phyloP scores from a whole-genome alignment of 352 stramenopile genomes.

The Pythium dissotocum region DNA sequence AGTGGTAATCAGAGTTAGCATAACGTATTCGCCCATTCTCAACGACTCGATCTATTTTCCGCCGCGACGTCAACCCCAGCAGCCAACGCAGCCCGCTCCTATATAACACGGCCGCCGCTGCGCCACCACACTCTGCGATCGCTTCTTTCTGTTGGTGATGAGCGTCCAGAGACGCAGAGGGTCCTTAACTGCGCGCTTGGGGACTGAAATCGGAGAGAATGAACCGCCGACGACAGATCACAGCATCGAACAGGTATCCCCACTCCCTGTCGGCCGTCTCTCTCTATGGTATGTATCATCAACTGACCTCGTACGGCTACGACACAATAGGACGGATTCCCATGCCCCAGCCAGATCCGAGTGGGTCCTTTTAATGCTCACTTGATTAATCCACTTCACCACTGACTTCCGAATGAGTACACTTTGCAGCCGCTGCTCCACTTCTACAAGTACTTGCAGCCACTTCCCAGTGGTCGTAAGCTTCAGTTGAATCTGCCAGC shows the following conservation, averaged over 20 bases:
- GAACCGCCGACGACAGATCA: neutral
- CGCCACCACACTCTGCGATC: neutral
- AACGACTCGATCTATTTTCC: constrained; percentile 9
- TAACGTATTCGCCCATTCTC: no score
- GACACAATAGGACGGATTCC: constrained; percentile 24
- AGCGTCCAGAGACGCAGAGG: constrained; percentile 19
- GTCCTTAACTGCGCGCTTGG: constrained; percentile 53
- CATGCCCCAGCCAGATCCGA: constrained; percentile 39
- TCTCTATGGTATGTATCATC: neutral
- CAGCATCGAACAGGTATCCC: neutral
- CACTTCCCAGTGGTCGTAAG: constrained; percentile 42
- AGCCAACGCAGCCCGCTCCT: no score
- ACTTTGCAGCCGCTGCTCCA: constrained; percentile 51
- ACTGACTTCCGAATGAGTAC: neutral
- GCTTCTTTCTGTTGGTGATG: neutral
- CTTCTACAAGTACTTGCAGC: constrained; percentile 87
- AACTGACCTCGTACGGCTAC: neutral
- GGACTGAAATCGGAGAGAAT: constrained; percentile 34
- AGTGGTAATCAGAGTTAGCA: no score
- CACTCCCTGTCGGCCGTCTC: no score
- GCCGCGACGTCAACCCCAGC: neutral
- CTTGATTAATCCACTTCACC: neutral
- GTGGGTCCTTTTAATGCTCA: constrained; percentile 10
- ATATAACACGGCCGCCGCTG: no score
- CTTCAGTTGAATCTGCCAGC: constrained; percentile 60